phyloP scores from a whole-genome alignment of 2,329 filamentous ascomycete genomes.

The Lachnellula hyalina region DNA sequence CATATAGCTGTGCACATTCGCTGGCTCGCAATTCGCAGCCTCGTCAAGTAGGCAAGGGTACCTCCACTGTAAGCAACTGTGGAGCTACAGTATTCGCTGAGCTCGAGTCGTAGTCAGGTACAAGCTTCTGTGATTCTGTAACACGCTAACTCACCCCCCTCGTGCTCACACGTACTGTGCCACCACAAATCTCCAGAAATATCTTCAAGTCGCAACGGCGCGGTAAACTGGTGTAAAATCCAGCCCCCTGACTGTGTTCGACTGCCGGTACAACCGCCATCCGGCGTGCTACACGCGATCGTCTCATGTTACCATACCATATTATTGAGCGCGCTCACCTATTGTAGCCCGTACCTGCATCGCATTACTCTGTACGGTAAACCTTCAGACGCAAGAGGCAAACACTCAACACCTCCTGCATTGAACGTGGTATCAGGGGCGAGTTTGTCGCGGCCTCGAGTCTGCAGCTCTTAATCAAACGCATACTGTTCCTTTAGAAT shows the following conservation, averaged over 20 bases:
- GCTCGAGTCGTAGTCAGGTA: background rate
- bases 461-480: constrained; percentile 9
- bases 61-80: background rate
- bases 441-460: constrained; percentile 1
- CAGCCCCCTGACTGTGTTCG: background rate
- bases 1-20: too few relatives aligned
- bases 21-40: background rate
- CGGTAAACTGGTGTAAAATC: background rate
- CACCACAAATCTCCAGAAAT: constrained; percentile 2
- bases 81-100: background rate
- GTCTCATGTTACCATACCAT: background rate
- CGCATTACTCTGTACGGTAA: background rate
- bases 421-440: background rate
- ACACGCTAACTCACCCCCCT: background rate
- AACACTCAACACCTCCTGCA: background rate
- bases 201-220: background rate
- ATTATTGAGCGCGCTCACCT: too few relatives aligned
- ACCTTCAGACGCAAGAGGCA: background rate
- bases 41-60: background rate
- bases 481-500: background rate
- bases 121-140: background rate
- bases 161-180: background rate
- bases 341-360: background rate
- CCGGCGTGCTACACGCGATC: background rate
- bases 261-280: background rate